A percentile compares a stretch with the other conserved stretches of the same genome.
These are phyloP conservation scores for Termitomyces sp. DNA, from an alignment of 768 basidiomycete species.

Conservation along the genomic window DNA sequence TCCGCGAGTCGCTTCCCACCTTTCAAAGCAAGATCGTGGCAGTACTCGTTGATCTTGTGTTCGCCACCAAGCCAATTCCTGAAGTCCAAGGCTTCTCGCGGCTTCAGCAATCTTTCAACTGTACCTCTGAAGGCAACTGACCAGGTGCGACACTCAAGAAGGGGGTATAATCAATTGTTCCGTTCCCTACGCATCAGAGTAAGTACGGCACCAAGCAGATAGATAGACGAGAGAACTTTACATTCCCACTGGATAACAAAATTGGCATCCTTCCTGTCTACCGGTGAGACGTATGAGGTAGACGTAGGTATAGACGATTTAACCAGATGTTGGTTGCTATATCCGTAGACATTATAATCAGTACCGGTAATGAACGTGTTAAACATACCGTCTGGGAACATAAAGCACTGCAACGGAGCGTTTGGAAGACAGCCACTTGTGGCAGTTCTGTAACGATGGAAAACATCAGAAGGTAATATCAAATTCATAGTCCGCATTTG, in stretches of 20 bases:
- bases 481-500: conserved; percentile 13
- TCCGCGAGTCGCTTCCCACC: conserved; percentile 64
- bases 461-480: neutral
- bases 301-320: conserved; percentile 57
- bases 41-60: conserved; percentile 67
- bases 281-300: conserved; percentile 38
- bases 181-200: conserved; percentile 37
- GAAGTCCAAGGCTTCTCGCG: conserved; percentile 60
- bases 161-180: conserved; percentile 46
- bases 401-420: conserved; percentile 68
- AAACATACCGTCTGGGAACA: conserved; percentile 48
- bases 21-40: conserved; percentile 58
- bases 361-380: neutral
- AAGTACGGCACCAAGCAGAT: neutral
- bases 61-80: conserved; percentile 80
- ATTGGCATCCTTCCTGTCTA: conserved; percentile 23
- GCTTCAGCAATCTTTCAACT: neutral
- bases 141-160: conserved; percentile 46
- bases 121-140: conserved; percentile 14
- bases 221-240: conserved; percentile 3
- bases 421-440: conserved; percentile 81
- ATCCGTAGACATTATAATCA: neutral
- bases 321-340: conserved; percentile 62
- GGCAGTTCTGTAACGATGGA: conserved; percentile 50
- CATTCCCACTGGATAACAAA: conserved; percentile 42